Evolutionary conservation across 345 rosid genomes (phyloP), one percentile per base, ranked within the genome.

Genomic region (Rhodamnia argentea): DNA sequence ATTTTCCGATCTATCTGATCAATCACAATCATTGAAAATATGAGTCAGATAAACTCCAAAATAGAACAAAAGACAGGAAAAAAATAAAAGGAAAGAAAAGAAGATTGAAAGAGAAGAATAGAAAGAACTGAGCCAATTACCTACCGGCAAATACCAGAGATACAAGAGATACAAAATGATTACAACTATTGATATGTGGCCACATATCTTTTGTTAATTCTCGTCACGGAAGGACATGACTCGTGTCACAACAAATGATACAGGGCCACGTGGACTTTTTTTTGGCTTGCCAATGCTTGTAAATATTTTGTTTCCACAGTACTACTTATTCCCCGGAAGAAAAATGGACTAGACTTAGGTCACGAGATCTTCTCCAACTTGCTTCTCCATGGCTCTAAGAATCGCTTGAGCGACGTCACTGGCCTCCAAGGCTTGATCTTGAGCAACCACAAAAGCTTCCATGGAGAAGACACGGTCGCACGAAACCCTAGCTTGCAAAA

Each of bases 361-460:
- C 47, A 37, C 81, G 7, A 14, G 62, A 26, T 83, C 76, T 52
- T 83, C 83, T 84, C 78, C 87, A 29, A 40, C 84, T 86, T 84
- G 81, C 86, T 87, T 88, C 62, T 86, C 91, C 70, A 92, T 91
- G 81, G 97, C 95, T 82, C 89, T 83, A 50, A 87, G 87, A 84
- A 96, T 84, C 84, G 91, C 90, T 87, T 86, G 88, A 86, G 93
- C 85, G 51, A 94, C 84, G 83, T 83, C 88, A 76, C 87, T 90
- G 4, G 84, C 91, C 85, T 92, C 92, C 74, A 85, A 40, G 57
- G 75, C 70, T 12, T 59, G 89, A 74, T 89, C 92, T 87, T 88
- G 91, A 81, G 94, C 91, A 75, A 85, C 91, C 82, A 88, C 93
- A 91, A 90, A 89, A 87, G 98, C 97, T 87, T 96, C 99, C 95